These are phyloP conservation scores for Rhizopogon vinicolor DNA, from an alignment of 768 basidiomycete species.

Conservation along the genomic window DNA sequence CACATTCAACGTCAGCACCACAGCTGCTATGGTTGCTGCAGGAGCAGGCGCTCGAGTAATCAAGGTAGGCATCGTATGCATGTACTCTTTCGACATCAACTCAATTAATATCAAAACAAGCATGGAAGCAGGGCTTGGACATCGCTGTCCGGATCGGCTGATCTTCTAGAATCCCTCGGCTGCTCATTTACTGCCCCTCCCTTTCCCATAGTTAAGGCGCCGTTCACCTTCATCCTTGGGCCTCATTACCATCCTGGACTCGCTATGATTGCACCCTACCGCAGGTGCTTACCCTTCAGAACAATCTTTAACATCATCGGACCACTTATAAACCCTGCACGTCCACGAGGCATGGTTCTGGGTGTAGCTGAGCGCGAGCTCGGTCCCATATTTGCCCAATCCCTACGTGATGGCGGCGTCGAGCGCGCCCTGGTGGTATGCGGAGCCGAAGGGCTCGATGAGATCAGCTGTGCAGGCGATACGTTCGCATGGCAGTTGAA, in stretches of 20 bases:
- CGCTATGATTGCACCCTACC: constrained; percentile 75
- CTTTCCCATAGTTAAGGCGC: constrained; percentile 52
- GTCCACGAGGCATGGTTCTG: constrained; percentile 84
- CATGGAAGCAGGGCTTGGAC: constrained; percentile 91
- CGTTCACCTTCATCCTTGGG: constrained; percentile 92
- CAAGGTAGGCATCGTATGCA: constrained; percentile 56
- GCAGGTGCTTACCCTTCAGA: constrained; percentile 85
- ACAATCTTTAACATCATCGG: constrained; percentile 96
- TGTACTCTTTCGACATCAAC: not conserved
- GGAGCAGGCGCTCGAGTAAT: constrained; percentile 91
- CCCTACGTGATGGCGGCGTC: constrained; percentile 69
- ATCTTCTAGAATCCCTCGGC: constrained; percentile 80
- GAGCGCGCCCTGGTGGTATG: constrained; percentile 89
- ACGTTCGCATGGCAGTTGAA: constrained; percentile 82
- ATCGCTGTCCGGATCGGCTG: constrained; percentile 91
- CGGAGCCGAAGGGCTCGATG: constrained; percentile 87
- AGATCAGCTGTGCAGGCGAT: constrained; percentile 91
- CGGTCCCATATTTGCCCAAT: constrained; percentile 76
- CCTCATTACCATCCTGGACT: constrained; percentile 91
- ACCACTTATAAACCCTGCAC: constrained; percentile 88
- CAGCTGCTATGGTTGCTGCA: constrained; percentile 90
- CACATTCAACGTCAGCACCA: constrained; percentile 95
- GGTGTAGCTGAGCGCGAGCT: constrained; percentile 85
- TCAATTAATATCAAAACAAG: constrained; percentile 35
- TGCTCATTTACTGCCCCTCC: constrained; percentile 62